Base-by-base conservation (phyloP, 345 rosid species). In the Pseudoturritis turrita region DNA sequence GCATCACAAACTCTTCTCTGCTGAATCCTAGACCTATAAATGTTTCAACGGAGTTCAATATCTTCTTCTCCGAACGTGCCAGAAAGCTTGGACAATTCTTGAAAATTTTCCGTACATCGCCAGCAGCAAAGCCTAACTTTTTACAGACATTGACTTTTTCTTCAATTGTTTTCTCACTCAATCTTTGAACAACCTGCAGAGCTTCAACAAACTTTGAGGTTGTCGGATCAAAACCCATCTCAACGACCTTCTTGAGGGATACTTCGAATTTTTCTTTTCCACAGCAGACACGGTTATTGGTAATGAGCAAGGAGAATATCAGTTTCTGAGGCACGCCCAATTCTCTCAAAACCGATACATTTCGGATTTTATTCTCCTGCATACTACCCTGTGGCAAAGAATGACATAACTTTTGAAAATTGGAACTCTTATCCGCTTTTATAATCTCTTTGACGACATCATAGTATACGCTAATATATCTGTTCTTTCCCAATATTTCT, bases 101-200 rank as follows among this genome's bases (percentile, higher is more conserved):
- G 25, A 81, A 84, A 2, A 75, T 72, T 1, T 12, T 7, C 59
- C 35, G 21, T 19, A 70, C 14, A 6, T 71, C 81, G 4, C 28
- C 65, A 2, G 58, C 64, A 15, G 74, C 28, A 52, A 73, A 77
- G 60, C 80, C 83, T 57, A 75, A 72, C 23, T 31, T 69, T 49
- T 49, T 22, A 14, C 6, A 64, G 10, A 35, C 33, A 9, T 10
- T 21, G 33, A 64, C 2, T 4, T 14, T 49, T 5, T 64, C 57
- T 33, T 64, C 75, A 58, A 72, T 58, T 10, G 50, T 62, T n/a
- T 51, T 23, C 2, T 65, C 7, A 0, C 17, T 58, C 21, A 21
- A 11, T 18, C 29, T 3, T 12, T 4, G 17, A 23, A 75, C 5
- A 33, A 33, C 37, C 37, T 33, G 14, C 3, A 82, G 3, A 19